A percentile compares a stretch with the other conserved stretches of the same genome.
Evolutionary conservation across 257 asterid genomes (phyloP).

Genomic region (Nemophila menziesii): DNA sequence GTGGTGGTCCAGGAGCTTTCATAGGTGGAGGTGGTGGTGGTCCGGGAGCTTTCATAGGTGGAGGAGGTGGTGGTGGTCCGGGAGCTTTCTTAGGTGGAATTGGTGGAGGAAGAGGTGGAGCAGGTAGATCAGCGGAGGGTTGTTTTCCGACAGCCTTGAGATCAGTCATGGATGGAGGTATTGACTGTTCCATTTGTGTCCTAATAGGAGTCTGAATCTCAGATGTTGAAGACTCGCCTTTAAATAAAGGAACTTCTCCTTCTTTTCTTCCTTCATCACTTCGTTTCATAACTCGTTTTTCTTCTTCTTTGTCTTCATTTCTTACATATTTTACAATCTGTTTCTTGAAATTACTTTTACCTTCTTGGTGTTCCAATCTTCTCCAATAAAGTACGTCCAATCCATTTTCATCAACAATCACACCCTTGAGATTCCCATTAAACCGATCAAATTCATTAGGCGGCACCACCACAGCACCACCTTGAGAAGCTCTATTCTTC

Average conservation of each 20-base stretch:
- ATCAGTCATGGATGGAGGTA: constrained; percentile 6
- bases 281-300: constrained; percentile 31
- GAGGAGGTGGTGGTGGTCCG: constrained; percentile 12
- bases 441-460: constrained; percentile 30
- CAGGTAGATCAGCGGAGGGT: constrained; percentile 15
- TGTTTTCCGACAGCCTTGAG: constrained; percentile 23
- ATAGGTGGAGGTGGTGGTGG: constrained; percentile 41
- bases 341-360: constrained; percentile 32
- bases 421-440: constrained; percentile 58
- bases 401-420: constrained; percentile 85
- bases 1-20: constrained; percentile 14
- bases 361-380: constrained; percentile 36
- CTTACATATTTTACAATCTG: constrained; percentile 26
- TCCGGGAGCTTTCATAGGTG: constrained; percentile 14
- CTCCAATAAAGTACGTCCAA: constrained; percentile 90
- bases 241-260: constrained; percentile 46
- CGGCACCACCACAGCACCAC: constrained; percentile 15
- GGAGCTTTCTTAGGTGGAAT: constrained; percentile 12
- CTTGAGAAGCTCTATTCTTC: constrained; percentile 15
- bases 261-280: constrained; percentile 14
- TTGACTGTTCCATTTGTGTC: constrained; percentile 23
- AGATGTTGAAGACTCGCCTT: constrained; percentile 69
- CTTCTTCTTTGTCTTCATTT: constrained; percentile 30
- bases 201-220: constrained; percentile 52
- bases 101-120: constrained; percentile 48